A percentile compares a stretch with the other conserved stretches of the same genome.
These are phyloP conservation scores for Gossypium ekmanianum DNA, from an alignment of 345 rosid species.

Conservation along the genomic window DNA sequence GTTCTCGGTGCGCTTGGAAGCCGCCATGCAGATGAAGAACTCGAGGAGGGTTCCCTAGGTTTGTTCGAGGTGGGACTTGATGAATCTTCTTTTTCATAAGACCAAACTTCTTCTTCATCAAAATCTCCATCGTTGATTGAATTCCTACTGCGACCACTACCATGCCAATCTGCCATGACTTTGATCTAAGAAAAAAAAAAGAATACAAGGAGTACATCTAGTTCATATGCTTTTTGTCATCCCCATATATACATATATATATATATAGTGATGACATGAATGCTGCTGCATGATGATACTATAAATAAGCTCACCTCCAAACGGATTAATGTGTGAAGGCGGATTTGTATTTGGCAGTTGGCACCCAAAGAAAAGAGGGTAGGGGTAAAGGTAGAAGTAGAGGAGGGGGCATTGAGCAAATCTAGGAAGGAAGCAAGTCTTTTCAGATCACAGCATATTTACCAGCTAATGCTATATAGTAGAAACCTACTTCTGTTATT, in stretches of 20 bases:
- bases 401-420: conserved; percentile 14
- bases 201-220: too few relatives aligned
- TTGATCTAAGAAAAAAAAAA: not conserved
- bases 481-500: not conserved
- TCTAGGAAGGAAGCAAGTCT: conserved; percentile 13
- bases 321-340: not conserved
- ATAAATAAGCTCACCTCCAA: conserved; percentile 2
- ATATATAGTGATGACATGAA: too few relatives aligned
- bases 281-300: too few relatives aligned
- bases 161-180: conserved; percentile 37
- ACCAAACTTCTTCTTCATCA: conserved; percentile 74
- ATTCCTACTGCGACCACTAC: conserved; percentile 23
- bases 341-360: conserved; percentile 12
- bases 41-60: conserved; percentile 27
- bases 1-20: conserved; percentile 34
- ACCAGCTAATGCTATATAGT: conserved; percentile 5
- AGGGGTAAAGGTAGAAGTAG: not conserved
- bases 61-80: conserved; percentile 35
- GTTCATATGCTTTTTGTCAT: too few relatives aligned
- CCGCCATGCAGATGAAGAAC: conserved; percentile 46
- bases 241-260: too few relatives aligned
- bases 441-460: conserved; percentile 12
- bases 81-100: conserved; percentile 35
- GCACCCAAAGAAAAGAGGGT: conserved; percentile 14
- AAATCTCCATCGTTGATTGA: conserved; percentile 51